Evolutionary conservation across 768 basidiomycete genomes (phyloP).

Genomic region (Crepidotus variabilis): DNA sequence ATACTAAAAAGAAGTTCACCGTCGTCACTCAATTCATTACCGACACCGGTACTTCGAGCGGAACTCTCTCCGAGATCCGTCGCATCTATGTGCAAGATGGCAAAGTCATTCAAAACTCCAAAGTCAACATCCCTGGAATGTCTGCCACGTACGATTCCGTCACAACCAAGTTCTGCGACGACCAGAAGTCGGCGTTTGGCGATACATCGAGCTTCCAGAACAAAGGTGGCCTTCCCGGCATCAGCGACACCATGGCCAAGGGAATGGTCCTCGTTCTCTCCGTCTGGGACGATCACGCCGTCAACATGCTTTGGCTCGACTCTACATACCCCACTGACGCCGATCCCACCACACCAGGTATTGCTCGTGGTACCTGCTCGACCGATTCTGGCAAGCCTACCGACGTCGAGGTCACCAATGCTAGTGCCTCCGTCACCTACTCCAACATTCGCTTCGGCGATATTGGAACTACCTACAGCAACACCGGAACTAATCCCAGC

Average conservation of each 20-base stretch:
- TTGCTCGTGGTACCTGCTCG: constrained; percentile 5
- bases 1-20: constrained; percentile 46
- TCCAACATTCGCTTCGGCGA: constrained; percentile 2
- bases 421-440: constrained; percentile 3
- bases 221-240: constrained; percentile 35
- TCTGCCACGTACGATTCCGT: constrained; percentile 34
- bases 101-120: constrained; percentile 40
- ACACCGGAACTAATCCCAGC: neutral
- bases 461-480: constrained; percentile 3
- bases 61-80: constrained; percentile 46
- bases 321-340: constrained; percentile 3
- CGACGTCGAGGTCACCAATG: neutral
- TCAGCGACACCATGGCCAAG: constrained; percentile 33
- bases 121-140: constrained; percentile 37
- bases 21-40: constrained; percentile 55
- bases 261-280: constrained; percentile 46
- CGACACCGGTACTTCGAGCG: constrained; percentile 33
- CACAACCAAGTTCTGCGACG: constrained; percentile 43
- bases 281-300: constrained; percentile 7
- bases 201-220: constrained; percentile 42
- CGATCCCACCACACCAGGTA: constrained; percentile 2
- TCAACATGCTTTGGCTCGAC: constrained; percentile 9
- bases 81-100: constrained; percentile 51
- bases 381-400: neutral
- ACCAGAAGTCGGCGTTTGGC: constrained; percentile 42